These are phyloP conservation scores for Panus rudis DNA, from an alignment of 768 basidiomycete species.

Conservation along the genomic window DNA sequence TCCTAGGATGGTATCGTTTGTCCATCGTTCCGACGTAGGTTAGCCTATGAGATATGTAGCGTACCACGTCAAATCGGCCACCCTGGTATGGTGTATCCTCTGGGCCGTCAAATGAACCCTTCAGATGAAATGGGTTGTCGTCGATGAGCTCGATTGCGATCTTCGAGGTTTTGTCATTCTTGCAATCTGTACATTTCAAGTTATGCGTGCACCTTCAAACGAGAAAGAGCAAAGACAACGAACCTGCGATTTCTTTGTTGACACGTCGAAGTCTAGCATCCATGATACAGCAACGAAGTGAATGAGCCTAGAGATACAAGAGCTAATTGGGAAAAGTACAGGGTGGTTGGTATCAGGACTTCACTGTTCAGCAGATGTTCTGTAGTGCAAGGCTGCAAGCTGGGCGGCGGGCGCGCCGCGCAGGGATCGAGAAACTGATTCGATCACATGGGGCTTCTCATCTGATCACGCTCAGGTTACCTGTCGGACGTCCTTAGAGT, in stretches of 20 bases:
- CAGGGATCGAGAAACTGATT: too few species aligned
- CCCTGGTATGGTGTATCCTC: conserved; percentile 92
- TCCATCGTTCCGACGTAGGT: conserved; percentile 1
- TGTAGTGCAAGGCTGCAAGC: too few species aligned
- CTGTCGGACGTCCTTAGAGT: too few species aligned
- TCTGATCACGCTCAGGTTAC: too few species aligned
- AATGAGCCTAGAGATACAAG: conserved; percentile 1
- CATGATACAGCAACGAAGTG: conserved; percentile 45
- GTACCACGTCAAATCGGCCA: conserved; percentile 84
- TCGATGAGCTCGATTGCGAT: conserved; percentile 85
- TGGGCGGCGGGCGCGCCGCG: too few species aligned
- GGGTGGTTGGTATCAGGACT: too few species aligned
- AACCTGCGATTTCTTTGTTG: conserved; percentile 90
- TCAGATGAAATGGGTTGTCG: conserved; percentile 86
- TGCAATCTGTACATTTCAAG: conserved; percentile 58
- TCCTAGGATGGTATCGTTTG: conserved; percentile 44
- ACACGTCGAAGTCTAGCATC: conserved; percentile 87
- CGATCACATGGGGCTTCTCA: too few species aligned
- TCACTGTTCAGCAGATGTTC: too few species aligned
- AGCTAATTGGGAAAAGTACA: too few species aligned
- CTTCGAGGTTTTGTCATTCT: conserved; percentile 87
- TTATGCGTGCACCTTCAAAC: neutral
- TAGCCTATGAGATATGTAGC: conserved; percentile 22
- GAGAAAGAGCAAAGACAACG: conserved; percentile 10
- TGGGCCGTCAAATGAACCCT: conserved; percentile 87